Base-by-base conservation (phyloP, 2,329 filamentous ascomycete genomes). In the Penicillium oxalicum region DNA sequence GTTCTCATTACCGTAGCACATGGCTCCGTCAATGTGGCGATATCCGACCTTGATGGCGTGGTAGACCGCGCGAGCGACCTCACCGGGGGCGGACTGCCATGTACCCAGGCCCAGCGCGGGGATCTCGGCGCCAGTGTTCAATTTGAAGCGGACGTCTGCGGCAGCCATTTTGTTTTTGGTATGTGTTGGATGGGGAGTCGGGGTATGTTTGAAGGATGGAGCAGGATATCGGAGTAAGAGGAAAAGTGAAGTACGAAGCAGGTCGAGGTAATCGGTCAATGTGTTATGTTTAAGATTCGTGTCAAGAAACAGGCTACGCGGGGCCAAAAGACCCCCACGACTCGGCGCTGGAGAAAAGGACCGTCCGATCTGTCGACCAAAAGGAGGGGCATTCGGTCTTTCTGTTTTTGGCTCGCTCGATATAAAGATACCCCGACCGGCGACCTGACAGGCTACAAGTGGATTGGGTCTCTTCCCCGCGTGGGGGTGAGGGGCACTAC, bases 91-190 rank as follows among this genome's bases (percentile, higher is more conserved):
- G 7, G 80, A 77, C 67, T 86, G 81, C 82, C 82, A 86, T 54
- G 82, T 85, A 59, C 82, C 81, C 28, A 85, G 74, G 45, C 81
- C 82, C 18, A 86, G 65, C 35, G 82, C 79, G 42, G 83, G 82
- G 52, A 86, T 85, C 54, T 79, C 72, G 48, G 74, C 70, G 50
- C 82, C 82, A 34, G 75, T 83, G 73, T 86, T 86, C 57, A 86
- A 77, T 62, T 78, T 82, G 70, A 81, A 84, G 36, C 60, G 63
- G 24, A 72, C 74, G 54, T 77, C 73, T 56, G 74, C 73, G 25
- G 63, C 58, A 50, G 77, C 70, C 79, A 83, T 83, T 53, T 47
- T 72, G 60, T 47, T 26, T 9, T 13, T 34, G 32, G n/a, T 47
- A 35, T 32, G 27, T 5, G 12, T 32, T 43, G 24, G n/a, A 12